Conservation (phyloP, 2,329 filamentous ascomycete species). For the Raffaelea deltoideospora region DNA sequence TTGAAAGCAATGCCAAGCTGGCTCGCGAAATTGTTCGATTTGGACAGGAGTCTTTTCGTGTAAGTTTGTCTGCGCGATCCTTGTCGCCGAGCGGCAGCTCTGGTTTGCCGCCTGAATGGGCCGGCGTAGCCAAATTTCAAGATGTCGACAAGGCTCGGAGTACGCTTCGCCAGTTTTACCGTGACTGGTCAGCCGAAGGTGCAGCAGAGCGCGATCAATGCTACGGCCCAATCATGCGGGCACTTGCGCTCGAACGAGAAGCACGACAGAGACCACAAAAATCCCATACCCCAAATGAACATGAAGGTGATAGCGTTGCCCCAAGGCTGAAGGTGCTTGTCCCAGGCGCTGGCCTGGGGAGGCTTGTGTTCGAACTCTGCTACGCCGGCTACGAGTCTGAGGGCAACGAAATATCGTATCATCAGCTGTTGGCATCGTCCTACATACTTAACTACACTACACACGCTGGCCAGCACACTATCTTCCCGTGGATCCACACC, state of each 20-base stretch:
- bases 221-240: slow-evolving; percentile 57
- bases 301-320: not conserved
- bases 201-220: slow-evolving; percentile 57
- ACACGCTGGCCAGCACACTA: slow-evolving; percentile 44
- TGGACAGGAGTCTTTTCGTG: slow-evolving; percentile 55
- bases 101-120: slow-evolving; percentile 46
- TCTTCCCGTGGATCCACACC: slow-evolving; percentile 75
- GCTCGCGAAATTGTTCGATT: slow-evolving; percentile 62
- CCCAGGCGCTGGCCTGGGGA: slow-evolving; percentile 77
- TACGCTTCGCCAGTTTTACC: slow-evolving; percentile 83
- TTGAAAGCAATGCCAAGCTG: slow-evolving; percentile 75
- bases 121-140: slow-evolving; percentile 47
- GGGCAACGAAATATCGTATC: slow-evolving; percentile 93
- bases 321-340: slow-evolving; percentile 53
- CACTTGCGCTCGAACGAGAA: slow-evolving; percentile 40
- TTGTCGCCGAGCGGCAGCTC: slow-evolving; percentile 14
- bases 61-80: too few species aligned
- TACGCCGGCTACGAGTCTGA: slow-evolving; percentile 57
- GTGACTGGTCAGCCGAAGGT: slow-evolving; percentile 83
- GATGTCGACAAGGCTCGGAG: slow-evolving; percentile 88
- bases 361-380: slow-evolving; percentile 79
- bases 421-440: slow-evolving; percentile 77
- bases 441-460: slow-evolving; percentile 58
- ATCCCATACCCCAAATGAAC: not conserved
- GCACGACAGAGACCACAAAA: slow-evolving; percentile 9